Conservation (phyloP, 495 filamentous ascomycete species). For the Viridothelium virens region DNA sequence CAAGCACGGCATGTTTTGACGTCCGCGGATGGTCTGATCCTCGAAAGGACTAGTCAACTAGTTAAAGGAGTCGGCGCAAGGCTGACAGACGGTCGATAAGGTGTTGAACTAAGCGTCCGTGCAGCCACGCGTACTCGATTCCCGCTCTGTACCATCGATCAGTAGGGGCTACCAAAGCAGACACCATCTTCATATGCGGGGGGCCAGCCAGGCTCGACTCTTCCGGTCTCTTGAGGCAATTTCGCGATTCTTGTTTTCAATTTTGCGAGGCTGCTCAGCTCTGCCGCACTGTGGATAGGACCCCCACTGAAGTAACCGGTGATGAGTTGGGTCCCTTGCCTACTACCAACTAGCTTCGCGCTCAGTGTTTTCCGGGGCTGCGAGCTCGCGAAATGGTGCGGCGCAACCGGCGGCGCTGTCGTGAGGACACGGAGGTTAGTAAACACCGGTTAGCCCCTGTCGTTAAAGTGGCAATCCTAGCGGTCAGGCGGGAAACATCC, state of each 20-base stretch:
- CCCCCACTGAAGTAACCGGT: background rate
- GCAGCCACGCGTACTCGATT: conserved; percentile 7
- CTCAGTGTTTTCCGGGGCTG: background rate
- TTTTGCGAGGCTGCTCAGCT: background rate
- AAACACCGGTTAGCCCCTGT: background rate
- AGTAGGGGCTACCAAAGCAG: background rate
- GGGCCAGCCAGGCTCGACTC: background rate
- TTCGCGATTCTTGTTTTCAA: too few relatives aligned
- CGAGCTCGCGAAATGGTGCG: background rate
- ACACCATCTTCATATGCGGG: background rate
- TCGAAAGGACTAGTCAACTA: background rate
- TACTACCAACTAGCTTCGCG: background rate
- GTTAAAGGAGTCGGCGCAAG: background rate
- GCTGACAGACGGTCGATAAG: background rate
- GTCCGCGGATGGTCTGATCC: too few relatives aligned
- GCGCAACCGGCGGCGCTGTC: background rate
- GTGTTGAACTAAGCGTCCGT: conserved; percentile 10
- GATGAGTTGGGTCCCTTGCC: too few relatives aligned
- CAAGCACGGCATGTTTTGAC: background rate
- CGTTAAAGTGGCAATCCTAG: background rate
- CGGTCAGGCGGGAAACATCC: background rate
- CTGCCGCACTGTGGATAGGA: background rate
- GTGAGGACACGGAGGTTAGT: background rate
- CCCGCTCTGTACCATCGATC: background rate
- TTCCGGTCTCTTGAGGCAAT: too few relatives aligned